Percentiles rank a stretch among this genome's conserved stretches.
Conservation (phyloP, 2,329 filamentous ascomycete species). For the Chaetomium olivaceum region DNA sequence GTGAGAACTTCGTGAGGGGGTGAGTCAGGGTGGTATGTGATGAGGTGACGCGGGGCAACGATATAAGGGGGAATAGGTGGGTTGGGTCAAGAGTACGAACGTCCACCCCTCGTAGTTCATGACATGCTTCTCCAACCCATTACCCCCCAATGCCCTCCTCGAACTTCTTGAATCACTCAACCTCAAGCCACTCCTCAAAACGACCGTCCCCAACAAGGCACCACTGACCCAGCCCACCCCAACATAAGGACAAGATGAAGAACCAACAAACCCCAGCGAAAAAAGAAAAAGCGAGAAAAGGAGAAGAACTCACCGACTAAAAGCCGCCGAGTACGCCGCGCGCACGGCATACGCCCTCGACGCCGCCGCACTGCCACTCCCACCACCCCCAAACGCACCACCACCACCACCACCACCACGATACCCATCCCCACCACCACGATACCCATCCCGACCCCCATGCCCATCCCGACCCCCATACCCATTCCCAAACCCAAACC, state of each 20-base stretch:
- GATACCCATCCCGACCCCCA: not conserved
- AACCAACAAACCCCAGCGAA: not conserved
- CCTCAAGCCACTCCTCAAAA: too few relatives aligned
- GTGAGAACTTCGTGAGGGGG: not conserved
- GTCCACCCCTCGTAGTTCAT: not conserved
- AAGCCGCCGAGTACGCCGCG: slow-evolving; percentile 71
- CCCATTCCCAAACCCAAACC: not conserved
- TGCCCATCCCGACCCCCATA: not conserved
- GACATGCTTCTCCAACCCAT: not conserved
- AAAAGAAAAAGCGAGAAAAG: slow-evolving; percentile 8
- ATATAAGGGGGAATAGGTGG: not conserved
- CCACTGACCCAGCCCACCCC: not conserved
- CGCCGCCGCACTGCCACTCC: slow-evolving; percentile 16
- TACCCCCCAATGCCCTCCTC: not conserved
- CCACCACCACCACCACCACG: slow-evolving; percentile 37
- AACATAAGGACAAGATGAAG: not conserved
- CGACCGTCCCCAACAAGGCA: too few relatives aligned
- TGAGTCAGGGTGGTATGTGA: not conserved
- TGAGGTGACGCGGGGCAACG: too few relatives aligned
- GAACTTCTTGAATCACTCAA: not conserved
- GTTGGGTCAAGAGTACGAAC: not conserved
- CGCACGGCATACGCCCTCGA: slow-evolving; percentile 56
- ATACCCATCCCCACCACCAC: not conserved
- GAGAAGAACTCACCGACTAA: slow-evolving; percentile 61
- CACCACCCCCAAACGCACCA: not conserved